phyloP scores from a whole-genome alignment of 1,139 yeast genomes.

The Taphrina confusa region DNA sequence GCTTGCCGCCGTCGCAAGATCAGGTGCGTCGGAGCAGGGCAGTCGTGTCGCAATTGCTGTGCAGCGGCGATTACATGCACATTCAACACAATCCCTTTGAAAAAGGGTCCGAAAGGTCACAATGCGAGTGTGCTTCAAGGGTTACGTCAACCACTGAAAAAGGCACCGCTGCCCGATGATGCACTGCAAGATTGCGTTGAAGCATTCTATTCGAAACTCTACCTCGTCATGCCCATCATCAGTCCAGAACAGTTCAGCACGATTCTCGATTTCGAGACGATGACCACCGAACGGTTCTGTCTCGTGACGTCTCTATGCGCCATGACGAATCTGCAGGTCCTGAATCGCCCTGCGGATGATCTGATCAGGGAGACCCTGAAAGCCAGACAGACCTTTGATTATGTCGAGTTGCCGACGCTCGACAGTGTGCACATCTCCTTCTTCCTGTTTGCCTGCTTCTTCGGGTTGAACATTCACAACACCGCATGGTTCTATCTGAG shows the following conservation, averaged over 20 bases:
- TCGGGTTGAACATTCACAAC: slow-evolving; percentile 28
- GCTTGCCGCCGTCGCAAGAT: slow-evolving; percentile 38
- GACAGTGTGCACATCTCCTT: slow-evolving; percentile 40
- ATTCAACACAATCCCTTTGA: slow-evolving; percentile 23
- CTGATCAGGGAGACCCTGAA: slow-evolving; percentile 36
- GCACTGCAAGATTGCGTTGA: slow-evolving; percentile 20
- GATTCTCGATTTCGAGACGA: slow-evolving; percentile 7
- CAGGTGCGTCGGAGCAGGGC: slow-evolving; percentile 37
- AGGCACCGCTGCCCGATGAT: slow-evolving; percentile 5
- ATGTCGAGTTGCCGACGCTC: slow-evolving; percentile 36
- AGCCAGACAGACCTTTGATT: slow-evolving; percentile 38
- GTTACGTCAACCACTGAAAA: slow-evolving; percentile 12
- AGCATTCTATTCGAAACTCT: slow-evolving; percentile 25
- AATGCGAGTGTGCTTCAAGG: slow-evolving; percentile 27
- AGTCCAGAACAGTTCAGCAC: slow-evolving; percentile 4
- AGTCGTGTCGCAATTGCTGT: slow-evolving; percentile 23
- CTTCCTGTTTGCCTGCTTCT: slow-evolving; percentile 40
- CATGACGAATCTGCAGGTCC: slow-evolving; percentile 40
- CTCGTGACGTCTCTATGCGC: slow-evolving; percentile 39
- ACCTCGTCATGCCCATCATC: slow-evolving; percentile 25
- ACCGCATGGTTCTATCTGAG: slow-evolving; percentile 40
- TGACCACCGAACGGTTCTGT: slow-evolving; percentile 35
- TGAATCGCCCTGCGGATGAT: slow-evolving; percentile 30
- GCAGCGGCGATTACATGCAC: slow-evolving; percentile 23
- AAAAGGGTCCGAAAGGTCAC: slow-evolving; percentile 31